Evolutionary conservation across 192 early-diverging fungal species (phyloP).

Genomic region (Coemansia sp.): DNA sequence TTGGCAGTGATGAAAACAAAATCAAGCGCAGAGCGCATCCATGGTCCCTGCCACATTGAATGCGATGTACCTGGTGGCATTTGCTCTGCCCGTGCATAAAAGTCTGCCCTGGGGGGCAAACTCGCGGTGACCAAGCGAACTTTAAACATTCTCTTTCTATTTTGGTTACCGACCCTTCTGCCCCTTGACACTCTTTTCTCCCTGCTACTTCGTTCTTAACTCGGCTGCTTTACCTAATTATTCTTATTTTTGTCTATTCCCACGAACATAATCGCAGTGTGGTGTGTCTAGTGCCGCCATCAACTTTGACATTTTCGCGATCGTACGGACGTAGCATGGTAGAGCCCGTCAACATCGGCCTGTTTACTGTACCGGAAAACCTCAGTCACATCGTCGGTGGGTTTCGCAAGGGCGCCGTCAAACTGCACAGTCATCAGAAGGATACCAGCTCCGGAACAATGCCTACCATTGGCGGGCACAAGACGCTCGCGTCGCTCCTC

Average conservation of each 20-base stretch:
- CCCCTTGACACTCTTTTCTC: not conserved
- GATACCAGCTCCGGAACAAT: constrained; percentile 23
- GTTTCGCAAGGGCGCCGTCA: constrained; percentile 14
- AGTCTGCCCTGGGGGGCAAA: not conserved
- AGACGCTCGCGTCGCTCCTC: constrained; percentile 45
- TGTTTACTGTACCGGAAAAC: constrained; percentile 48
- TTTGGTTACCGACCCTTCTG: not conserved
- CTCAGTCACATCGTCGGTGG: constrained; percentile 34
- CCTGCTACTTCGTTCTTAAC: not conserved
- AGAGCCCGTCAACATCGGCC: constrained; percentile 39
- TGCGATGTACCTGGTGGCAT: not conserved
- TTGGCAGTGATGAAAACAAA: not conserved
- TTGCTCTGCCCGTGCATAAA: not conserved
- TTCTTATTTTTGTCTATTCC: not conserved
- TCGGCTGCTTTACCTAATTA: not conserved
- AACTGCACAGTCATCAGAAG: constrained; percentile 6
- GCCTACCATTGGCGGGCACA: constrained; percentile 51
- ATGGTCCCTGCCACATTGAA: not conserved
- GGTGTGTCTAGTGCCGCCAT: not conserved
- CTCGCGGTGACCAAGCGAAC: not conserved
- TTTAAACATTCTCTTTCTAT: not conserved
- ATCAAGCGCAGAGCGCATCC: constrained; percentile 3
- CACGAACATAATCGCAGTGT: not conserved
- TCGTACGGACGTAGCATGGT: constrained; percentile 32
- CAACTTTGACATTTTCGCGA: not conserved